phyloP scores from a whole-genome alignment of 768 basidiomycete species.

The Paxillus involutus region DNA sequence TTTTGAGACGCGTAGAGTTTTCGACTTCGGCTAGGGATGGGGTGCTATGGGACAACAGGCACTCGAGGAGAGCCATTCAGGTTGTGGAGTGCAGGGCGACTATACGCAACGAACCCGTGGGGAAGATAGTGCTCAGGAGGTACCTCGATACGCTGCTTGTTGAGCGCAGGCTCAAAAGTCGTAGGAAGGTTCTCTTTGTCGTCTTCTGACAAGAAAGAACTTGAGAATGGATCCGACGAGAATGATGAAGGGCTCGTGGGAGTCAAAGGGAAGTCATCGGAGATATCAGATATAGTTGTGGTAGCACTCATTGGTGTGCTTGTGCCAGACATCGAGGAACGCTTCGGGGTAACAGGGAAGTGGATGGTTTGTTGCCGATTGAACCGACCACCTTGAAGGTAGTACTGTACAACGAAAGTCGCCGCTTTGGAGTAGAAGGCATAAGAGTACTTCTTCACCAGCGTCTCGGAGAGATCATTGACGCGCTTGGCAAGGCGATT shows the following conservation, averaged over 20 bases:
- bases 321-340: conserved; percentile 45
- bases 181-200: conserved; percentile 82
- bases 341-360: conserved; percentile 64
- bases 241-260: conserved; percentile 66
- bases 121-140: conserved; percentile 77
- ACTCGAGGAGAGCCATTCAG: conserved; percentile 63
- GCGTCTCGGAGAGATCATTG: conserved; percentile 91
- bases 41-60: conserved; percentile 56
- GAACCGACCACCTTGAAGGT: conserved; percentile 85
- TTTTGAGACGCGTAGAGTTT: conserved; percentile 67
- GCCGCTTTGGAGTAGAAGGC: conserved; percentile 96
- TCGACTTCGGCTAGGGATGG: conserved; percentile 43
- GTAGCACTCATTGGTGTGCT: conserved; percentile 77
- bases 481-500: conserved; percentile 82
- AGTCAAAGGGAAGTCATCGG: conserved; percentile 83
- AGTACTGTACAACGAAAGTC: conserved; percentile 89
- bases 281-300: conserved; percentile 70
- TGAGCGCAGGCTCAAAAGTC: conserved; percentile 70
- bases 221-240: conserved; percentile 47
- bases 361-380: conserved; percentile 43
- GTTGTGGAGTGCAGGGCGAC: conserved; percentile 76
- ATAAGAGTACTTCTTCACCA: conserved; percentile 97
- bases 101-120: conserved; percentile 78
- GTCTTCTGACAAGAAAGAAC: conserved; percentile 60
- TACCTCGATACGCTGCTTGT: conserved; percentile 66